Percentiles rank a stretch among this genome's conserved stretches.
Evolutionary conservation across 2,329 filamentous ascomycete species (phyloP).

Genomic region (Taxawa tesnikishii): DNA sequence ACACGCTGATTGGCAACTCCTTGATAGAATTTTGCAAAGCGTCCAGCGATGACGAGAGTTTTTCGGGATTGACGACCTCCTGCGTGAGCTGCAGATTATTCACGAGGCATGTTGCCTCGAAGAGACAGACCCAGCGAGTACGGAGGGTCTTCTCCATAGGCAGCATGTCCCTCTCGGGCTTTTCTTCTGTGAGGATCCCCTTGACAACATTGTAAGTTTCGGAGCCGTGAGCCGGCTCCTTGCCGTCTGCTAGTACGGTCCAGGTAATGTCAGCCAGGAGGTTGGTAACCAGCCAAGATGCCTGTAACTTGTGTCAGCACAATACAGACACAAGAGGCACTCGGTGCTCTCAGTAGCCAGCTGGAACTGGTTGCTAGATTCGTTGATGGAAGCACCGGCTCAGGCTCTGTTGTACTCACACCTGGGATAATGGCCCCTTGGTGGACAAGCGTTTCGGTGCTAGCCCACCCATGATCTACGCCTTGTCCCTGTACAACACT

Average conservation of each 20-base stretch:
- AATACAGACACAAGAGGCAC: no score
- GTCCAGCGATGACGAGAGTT: conserved; percentile 1
- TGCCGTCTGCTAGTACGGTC: conserved; percentile 3
- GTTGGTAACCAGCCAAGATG: conserved; percentile 8
- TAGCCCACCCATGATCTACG: no score
- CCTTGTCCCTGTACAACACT: no score
- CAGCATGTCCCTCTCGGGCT: background rate
- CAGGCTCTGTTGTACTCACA: no score
- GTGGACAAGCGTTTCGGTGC: no score
- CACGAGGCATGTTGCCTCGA: no score
- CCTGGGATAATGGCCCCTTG: no score
- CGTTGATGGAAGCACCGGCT: no score
- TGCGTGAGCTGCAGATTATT: background rate
- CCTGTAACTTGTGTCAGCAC: no score
- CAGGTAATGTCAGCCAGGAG: conserved; percentile 9
- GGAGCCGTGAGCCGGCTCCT: conserved; percentile 8
- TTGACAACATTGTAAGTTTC: conserved; percentile 1
- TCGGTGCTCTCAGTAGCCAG: no score
- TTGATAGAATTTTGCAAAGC: background rate
- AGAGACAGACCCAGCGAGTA: no score
- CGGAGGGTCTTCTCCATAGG: no score
- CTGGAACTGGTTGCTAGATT: conserved; percentile 5
- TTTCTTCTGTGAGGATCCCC: conserved; percentile 1
- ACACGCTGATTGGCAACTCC: background rate
- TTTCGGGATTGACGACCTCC: background rate